These are phyloP conservation scores for Ilyonectria mors-panacis DNA, from an alignment of 2,329 filamentous ascomycete species.

Conservation along the genomic window DNA sequence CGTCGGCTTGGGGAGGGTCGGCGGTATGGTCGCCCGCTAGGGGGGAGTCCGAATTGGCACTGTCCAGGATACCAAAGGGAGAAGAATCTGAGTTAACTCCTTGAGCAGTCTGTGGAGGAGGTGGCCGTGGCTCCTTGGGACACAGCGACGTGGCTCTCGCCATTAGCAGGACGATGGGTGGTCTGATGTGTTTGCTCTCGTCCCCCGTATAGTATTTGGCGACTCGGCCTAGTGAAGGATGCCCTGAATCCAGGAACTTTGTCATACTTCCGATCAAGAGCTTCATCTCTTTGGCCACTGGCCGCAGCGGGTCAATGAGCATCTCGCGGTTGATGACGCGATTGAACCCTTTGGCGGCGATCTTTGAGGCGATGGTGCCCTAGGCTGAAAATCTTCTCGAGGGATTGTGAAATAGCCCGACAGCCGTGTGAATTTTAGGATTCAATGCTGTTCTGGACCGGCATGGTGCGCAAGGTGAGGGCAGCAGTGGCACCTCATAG, in stretches of 20 bases:
- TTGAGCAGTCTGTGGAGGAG: constrained; percentile 57
- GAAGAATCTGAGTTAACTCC: constrained; percentile 70
- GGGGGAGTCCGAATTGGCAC: constrained; percentile 74
- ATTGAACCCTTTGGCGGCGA: constrained; percentile 73
- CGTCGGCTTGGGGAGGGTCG: constrained; percentile 61
- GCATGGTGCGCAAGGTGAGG: too few relatives aligned
- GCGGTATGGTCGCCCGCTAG: constrained; percentile 45
- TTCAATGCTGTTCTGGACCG: too few relatives aligned
- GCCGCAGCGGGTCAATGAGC: constrained; percentile 87
- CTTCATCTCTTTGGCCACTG: constrained; percentile 97
- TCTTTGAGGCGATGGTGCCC: constrained; percentile 49
- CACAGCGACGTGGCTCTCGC: constrained; percentile 89
- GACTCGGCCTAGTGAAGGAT: constrained; percentile 93
- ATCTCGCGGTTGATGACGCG: constrained; percentile 71
- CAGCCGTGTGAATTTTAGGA: too few relatives aligned
- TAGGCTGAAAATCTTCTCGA: too few relatives aligned
- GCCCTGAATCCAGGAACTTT: constrained; percentile 92
- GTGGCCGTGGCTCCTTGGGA: constrained; percentile 67
- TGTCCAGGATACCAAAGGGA: constrained; percentile 74
- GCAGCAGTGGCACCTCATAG: too few relatives aligned
- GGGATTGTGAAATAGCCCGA: too few relatives aligned
- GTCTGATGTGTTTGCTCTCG: constrained; percentile 96
- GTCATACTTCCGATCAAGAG: constrained; percentile 94
- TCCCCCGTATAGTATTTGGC: constrained; percentile 98
- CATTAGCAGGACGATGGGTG: constrained; percentile 96